Percentiles rank a stretch among this genome's conserved stretches.
phyloP scores from a whole-genome alignment of 805 yeast species.

The Dipodascus albidus region DNA sequence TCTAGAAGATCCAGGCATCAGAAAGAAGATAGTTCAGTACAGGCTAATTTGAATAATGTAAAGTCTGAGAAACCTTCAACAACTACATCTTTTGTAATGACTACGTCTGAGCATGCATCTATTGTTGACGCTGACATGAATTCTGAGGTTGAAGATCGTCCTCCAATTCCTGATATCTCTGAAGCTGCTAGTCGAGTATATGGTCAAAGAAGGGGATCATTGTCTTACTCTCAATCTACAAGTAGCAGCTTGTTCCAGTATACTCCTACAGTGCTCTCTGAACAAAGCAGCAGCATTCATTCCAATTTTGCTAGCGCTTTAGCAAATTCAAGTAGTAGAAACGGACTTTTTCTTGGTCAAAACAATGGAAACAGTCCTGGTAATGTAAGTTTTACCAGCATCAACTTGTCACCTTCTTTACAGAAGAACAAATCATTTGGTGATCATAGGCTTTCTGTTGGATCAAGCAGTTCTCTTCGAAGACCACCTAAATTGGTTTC shows the following conservation, averaged over 20 bases:
- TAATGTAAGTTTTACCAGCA: background rate
- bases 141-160: background rate
- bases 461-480: background rate
- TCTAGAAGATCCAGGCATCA: background rate
- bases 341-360: background rate
- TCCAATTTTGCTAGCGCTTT: background rate
- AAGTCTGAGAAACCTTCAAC: background rate
- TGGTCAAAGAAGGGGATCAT: background rate
- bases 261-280: background rate
- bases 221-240: slow-evolving; percentile 1
- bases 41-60: background rate
- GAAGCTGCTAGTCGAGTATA: background rate
- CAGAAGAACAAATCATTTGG: background rate
- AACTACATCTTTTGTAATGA: background rate
- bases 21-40: background rate
- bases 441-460: background rate
- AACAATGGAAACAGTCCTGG: background rate
- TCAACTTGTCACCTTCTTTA: background rate
- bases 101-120: background rate
- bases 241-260: background rate
- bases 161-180: background rate
- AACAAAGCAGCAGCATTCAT: background rate
- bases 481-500: background rate
- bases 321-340: background rate
- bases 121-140: background rate